Base-by-base conservation (phyloP, 305 asterid genomes). In the Rubia occidens region DNA sequence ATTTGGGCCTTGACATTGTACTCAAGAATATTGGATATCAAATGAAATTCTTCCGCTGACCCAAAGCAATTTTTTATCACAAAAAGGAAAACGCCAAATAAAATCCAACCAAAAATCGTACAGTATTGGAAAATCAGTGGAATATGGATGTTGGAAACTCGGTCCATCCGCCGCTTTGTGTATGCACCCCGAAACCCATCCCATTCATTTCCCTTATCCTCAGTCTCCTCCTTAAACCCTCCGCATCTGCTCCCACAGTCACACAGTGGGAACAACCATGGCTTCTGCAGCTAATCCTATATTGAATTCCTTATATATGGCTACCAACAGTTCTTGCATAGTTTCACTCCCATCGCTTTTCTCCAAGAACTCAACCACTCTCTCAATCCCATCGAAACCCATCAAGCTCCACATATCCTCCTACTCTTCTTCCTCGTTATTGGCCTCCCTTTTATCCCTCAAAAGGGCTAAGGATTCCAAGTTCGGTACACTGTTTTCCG, bases 401-500 rank as follows among this genome's bases (percentile, higher is more conserved):
- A 43, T 74, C 55, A 78, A 78, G 66, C 71, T 74, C 67, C 43
- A 68, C 49, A 78, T 80, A 59, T 78, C 88, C 64, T 73, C 75
- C 43, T 63, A 53, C 71, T 65, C 70, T 29, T 60, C 75, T 53
- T 58, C 79, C 5, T 44, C 76, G 8, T 51, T 71, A 17, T 26
- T 45, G 47, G 55, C 65, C n/a, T 68, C 76, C 29, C 56, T 72
- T 3, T 2, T 71, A 17, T 75, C 77, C 61, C 45, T 78, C 13
- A 70, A 68, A 49, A 72, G 67, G 39, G 64, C 17, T 2, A 77
- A 43, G n/a, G 55, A 44, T 47, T 67, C 79, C 79, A 60, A 74
- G 60, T 71, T 79, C 60, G 65, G 76, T 14, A 11, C 68, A 47
- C 77, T 85, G 49, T 79, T 86, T 53, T 80, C 85, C 3, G 87